A percentile compares a stretch with the other conserved stretches of the same genome.
These are phyloP conservation scores for Fusarium proliferatum DNA, from an alignment of 2,329 filamentous ascomycete genomes.

Conservation along the genomic window DNA sequence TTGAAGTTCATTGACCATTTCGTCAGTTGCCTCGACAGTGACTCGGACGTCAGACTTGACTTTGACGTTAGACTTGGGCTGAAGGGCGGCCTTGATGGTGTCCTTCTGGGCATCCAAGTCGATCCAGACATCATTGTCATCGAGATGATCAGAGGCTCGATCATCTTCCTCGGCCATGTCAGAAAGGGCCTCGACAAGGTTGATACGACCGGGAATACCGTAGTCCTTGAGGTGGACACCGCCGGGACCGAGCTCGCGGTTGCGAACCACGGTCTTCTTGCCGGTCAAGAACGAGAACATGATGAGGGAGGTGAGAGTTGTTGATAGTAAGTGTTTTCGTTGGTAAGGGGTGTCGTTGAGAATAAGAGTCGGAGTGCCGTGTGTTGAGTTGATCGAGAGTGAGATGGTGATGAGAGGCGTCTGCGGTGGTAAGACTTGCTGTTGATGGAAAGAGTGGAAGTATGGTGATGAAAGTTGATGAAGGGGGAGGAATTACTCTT, in stretches of 20 bases:
- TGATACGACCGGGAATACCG: neutral
- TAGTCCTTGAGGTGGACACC: neutral
- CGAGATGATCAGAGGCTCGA: neutral
- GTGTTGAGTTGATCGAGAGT: neutral
- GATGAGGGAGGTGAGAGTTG: fast-evolving
- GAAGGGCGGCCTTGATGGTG: neutral
- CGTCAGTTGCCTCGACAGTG: fast-evolving
- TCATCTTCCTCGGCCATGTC: neutral
- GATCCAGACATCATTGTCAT: neutral
- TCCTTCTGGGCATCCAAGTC: neutral
- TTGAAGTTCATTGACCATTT: neutral
- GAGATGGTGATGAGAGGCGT: neutral
- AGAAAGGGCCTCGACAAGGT: neutral
- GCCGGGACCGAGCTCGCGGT: neutral
- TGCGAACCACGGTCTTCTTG: neutral
- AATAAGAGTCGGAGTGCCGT: neutral
- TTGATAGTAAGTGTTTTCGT: neutral
- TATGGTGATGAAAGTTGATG: too few species aligned
- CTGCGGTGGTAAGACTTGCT: too few species aligned
- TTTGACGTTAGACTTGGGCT: neutral
- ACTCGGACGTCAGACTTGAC: neutral
- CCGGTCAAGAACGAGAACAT: neutral
- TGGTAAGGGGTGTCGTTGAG: neutral
- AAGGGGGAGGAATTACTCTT: too few species aligned
- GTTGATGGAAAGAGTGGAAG: too few species aligned